Evolutionary conservation across 768 basidiomycete genomes (phyloP).

Genomic region (Mycena latifolia): DNA sequence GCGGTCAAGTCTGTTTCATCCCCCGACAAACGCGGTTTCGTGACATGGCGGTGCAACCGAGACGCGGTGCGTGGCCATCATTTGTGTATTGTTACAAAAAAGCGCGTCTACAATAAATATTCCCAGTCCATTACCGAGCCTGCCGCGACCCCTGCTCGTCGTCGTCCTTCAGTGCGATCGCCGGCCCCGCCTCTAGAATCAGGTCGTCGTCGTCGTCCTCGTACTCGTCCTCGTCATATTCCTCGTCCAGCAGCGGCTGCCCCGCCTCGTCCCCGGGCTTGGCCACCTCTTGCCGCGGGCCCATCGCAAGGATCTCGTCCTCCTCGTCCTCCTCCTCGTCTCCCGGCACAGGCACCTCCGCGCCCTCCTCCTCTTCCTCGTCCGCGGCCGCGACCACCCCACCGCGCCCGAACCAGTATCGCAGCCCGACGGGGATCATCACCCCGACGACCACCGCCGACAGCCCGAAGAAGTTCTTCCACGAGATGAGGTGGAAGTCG

Average conservation of each 20-base stretch:
- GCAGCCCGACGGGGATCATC: slow-evolving; percentile 91
- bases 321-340: slow-evolving; percentile 47
- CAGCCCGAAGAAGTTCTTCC: slow-evolving; percentile 89
- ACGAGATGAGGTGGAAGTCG: slow-evolving; percentile 95
- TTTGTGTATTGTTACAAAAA: neutral
- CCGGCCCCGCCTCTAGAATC: slow-evolving; percentile 81
- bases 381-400: slow-evolving; percentile 54
- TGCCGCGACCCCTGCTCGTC: neutral
- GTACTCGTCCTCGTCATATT: slow-evolving; percentile 47
- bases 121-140: neutral
- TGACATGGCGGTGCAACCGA: too few relatives aligned
- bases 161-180: slow-evolving; percentile 44
- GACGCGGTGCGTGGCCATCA: slow-evolving; percentile 5
- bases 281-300: slow-evolving; percentile 56
- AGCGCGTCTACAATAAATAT: slow-evolving; percentile 25
- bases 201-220: slow-evolving; percentile 75
- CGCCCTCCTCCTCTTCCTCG: slow-evolving; percentile 40
- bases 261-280: slow-evolving; percentile 49
- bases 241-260: slow-evolving; percentile 27
- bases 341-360: slow-evolving; percentile 17
- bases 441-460: slow-evolving; percentile 90
- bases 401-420: slow-evolving; percentile 84
- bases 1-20: slow-evolving; percentile 38
- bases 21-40: slow-evolving; percentile 15
- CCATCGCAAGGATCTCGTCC: slow-evolving; percentile 68